Percentiles rank a stretch among this genome's conserved stretches.
Conservation (phyloP, 2,329 filamentous ascomycete species). For the Cadophora luteo-olivacea region DNA sequence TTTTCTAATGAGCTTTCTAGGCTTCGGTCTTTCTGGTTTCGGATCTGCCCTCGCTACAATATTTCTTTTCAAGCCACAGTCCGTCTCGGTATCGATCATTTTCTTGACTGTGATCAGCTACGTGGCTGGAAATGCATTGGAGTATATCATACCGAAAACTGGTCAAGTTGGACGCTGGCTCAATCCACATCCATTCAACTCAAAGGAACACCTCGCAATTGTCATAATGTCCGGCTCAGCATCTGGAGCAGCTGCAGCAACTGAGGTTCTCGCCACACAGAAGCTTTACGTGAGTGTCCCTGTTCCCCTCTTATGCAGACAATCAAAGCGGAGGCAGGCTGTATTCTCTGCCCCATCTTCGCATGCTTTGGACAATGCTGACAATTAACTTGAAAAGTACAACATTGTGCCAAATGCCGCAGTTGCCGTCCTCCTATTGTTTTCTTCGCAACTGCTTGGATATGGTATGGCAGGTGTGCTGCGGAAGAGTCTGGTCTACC, state of each 20-base stretch:
- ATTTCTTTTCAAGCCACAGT: constrained; percentile 56
- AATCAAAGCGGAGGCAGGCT: background rate
- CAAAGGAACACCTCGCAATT: constrained; percentile 47
- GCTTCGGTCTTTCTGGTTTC: constrained; percentile 46
- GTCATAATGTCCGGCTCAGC: constrained; percentile 53
- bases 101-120: constrained; percentile 54
- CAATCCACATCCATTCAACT: constrained; percentile 50
- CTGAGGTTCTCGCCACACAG: constrained; percentile 53
- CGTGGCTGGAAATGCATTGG: constrained; percentile 50
- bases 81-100: constrained; percentile 51
- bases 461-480: too few relatives aligned
- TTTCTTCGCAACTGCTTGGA: too few relatives aligned
- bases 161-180: constrained; percentile 31
- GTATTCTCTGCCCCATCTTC: background rate
- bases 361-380: too few relatives aligned
- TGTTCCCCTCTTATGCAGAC: background rate
- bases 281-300: constrained; percentile 45
- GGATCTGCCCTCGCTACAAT: constrained; percentile 52
- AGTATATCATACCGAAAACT: constrained; percentile 46
- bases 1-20: constrained; percentile 27
- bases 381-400: too few relatives aligned
- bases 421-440: too few relatives aligned
- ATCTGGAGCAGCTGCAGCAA: constrained; percentile 43
- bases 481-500: too few relatives aligned
- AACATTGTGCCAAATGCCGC: too few relatives aligned